Base-by-base conservation (phyloP, 495 filamentous ascomycete species). In the Penicillium alfredii region DNA sequence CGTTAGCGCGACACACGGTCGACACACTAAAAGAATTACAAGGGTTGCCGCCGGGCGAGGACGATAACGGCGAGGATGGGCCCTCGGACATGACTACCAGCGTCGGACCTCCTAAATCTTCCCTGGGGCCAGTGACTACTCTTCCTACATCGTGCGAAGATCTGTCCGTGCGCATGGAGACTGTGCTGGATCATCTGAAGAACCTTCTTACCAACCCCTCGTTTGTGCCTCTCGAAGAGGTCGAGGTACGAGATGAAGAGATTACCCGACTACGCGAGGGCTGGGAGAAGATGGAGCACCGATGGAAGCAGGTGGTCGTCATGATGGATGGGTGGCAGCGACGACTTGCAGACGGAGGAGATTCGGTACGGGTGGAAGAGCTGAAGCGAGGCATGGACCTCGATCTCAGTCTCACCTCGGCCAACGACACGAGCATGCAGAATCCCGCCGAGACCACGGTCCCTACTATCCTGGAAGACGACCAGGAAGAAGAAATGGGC, bases 141-240 rank as follows among this genome's bases (percentile, higher is more conserved):
- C 56, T 68, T 24, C 65, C 68, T 29, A 54, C 78, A 3, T 82
- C 77, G 17, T 87, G 81, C 53, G 84, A 86, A 30, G 78, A 81
- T 16, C 63, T 97, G 26, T 77, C 84, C 0, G 44, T 55, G 5
- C 82, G 90, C 36, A 73, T 94, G 60, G 80, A 87, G 16, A 59
- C 58, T 3, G 78, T 90, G 1, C 69, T 97, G 38, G 78, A 83
- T 33, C 86, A 92, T 44, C 68, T 97, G 30, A 76, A 81, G 43
- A 84, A 72, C 3, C 69, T 98, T 22, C 68, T 98, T 17, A 94
- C 89, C 8, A 95, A 96, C 44, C 92, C 92, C 4, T 90, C 86
- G 6, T 98, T 97, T 59, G 92, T 96, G 19, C 85, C 92, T 0
- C 72, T 98, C n/a, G 93, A 97, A 53, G 82, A 96, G 57, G 85